A percentile compares a stretch with the other conserved stretches of the same genome.
Evolutionary conservation across 345 rosid genomes (phyloP).

Genomic region (Hibiscus syriacus): DNA sequence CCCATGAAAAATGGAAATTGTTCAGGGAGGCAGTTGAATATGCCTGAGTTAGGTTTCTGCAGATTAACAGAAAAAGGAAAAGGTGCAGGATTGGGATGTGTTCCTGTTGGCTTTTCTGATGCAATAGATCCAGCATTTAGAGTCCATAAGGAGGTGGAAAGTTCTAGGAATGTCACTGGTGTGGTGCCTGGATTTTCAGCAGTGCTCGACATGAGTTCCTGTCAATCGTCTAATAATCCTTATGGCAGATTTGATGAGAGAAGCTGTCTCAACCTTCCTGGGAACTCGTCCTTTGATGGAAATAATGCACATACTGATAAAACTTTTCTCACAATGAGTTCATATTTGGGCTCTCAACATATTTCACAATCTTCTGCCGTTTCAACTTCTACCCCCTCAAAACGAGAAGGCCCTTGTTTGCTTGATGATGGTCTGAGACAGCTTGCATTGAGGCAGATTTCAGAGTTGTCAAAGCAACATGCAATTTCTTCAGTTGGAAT

Average conservation of each 20-base stretch:
- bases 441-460: conserved; percentile 34
- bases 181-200: conserved; percentile 18
- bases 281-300: conserved; percentile 18
- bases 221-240: conserved; percentile 11
- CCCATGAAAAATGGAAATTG: conserved; percentile 14
- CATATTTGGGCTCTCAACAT: conserved; percentile 13
- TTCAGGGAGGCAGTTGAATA: conserved; percentile 15
- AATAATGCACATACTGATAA: conserved; percentile 17
- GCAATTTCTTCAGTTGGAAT: conserved; percentile 21
- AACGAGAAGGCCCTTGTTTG: conserved; percentile 21
- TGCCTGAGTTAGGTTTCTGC: conserved; percentile 20
- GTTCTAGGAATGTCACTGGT: conserved; percentile 7
- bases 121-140: conserved; percentile 18
- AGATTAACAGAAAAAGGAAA: conserved; percentile 22
- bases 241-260: conserved; percentile 19
- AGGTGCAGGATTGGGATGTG: conserved; percentile 15
- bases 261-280: conserved; percentile 13
- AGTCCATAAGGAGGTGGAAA: conserved; percentile 20
- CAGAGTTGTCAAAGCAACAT: conserved; percentile 36
- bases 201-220: conserved; percentile 12
- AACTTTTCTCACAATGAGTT: conserved; percentile 9
- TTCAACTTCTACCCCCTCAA: conserved; percentile 12
- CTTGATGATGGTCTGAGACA: conserved; percentile 39
- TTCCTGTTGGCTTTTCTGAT: conserved; percentile 13
- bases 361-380: conserved; percentile 18